Evolutionary conservation across 1,284 basidiomycete species (phyloP), one percentile per base, ranked within the genome.

Genomic region (Ganoderma sinense): DNA sequence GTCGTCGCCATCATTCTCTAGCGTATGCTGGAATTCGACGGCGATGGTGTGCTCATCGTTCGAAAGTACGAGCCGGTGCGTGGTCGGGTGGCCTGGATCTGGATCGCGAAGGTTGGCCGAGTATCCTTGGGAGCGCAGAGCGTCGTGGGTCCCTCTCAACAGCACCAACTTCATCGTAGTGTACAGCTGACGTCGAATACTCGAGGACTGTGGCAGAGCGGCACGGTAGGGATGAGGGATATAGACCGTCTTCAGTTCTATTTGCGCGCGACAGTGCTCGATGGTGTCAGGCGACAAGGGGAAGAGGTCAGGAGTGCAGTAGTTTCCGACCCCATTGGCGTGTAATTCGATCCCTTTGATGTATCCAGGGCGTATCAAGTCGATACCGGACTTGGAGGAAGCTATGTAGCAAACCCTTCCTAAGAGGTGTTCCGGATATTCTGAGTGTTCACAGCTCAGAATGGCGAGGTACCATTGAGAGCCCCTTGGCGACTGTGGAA

Each of bases 121-220:
- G 59, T 60, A 60, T n/a, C 59, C 59, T 60, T 3, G 39, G 59
- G 8, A 20, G 36, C 36, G 59, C 39, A 60, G 59, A n/a, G 31
- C n/a, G 2, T 41, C 23, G 11, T 23, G 23, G 26, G 3, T 41
- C 23, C 18, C n/a, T 39, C 20, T 40, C 36, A n/a, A 23, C 36
- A 60, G 14, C 1, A 16, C 20, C 39, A 41, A 26, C 16, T n/a
- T 39, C 13, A 59, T 59, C 56, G 20, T 39, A 1, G 16, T n/a
- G 56, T 59, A 31, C 20, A 33, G 36, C 18, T 23, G 8, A 1
- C 6, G 4, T 23, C 13, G 48, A 14, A 51, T 3, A 2, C 2
- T 20, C 56, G 31, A 40, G 20, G 36, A 8, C 18, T 3, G 4
- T 8, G 33, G 33, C 4, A 36, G 14, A 11, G 40, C 14, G 13